Base-by-base conservation (phyloP, 768 basidiomycete species). In the Mycena latifolia region DNA sequence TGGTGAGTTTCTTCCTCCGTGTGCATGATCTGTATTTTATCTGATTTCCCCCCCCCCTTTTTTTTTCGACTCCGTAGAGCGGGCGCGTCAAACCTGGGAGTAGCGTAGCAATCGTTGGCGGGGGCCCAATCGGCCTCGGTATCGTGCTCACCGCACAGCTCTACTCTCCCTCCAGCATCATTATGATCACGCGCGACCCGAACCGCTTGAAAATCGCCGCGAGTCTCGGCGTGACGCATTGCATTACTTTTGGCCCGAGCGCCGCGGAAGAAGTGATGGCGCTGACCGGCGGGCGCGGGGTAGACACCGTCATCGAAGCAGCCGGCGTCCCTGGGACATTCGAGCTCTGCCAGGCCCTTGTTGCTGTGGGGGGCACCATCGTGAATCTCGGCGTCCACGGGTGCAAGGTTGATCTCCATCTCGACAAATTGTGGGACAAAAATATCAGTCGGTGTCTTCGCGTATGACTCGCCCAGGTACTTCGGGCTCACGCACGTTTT, bases 351-450 rank as follows among this genome's bases (percentile, higher is more conserved):
- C 72, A 72, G 51, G 68, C 71, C 15, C 47, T 75, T 20, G 63
- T 75, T 28, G 74, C 69, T 12, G 69, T 65, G 12, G 74, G 74
- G 11, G 74, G 74, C 25, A 72, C 70, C 2, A 70, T 75, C 58
- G 72, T 73, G n/a, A 75, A 73, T 56, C 18, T 72, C 31, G 72
- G 73, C 9, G 73, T 75, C n/a, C 73, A 72, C 48, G 74, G 73
- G 10, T 57, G 29, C 28, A 69, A 67, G 31, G 72, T 66, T 10
- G 68, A 67, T 52, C 55, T 75, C 17, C 69, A 72, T 55, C 43
- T 75, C 35, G 74, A 73, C 48, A 71, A 69, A 46, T 69, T 75
- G 51, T 75, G 74, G 74, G 62, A 70, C 58, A 52, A 50, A 18
- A 75, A 75, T 54, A 71, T 57, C 22, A n/a, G 43, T 45, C 28